Percentiles rank a stretch among this genome's conserved stretches.
phyloP scores from a whole-genome alignment of 1,284 basidiomycete species.

The Coriolopsis trogii region DNA sequence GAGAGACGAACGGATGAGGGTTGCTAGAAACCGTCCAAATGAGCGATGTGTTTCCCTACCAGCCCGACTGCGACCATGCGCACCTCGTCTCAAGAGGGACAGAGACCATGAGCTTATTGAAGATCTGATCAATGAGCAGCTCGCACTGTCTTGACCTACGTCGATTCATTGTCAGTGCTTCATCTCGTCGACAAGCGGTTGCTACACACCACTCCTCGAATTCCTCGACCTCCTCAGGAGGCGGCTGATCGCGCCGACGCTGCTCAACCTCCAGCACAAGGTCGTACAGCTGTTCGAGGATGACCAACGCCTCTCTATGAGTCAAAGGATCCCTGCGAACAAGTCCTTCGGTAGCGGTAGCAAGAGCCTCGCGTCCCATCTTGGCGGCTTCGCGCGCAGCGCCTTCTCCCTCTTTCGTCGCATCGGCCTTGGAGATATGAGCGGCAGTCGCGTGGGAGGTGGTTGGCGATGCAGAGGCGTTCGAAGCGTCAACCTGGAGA shows the following conservation, averaged over 20 bases:
- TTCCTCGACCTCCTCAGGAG: constrained; percentile 59
- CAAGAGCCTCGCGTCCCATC: constrained; percentile 68
- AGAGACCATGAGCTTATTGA: constrained; percentile 84
- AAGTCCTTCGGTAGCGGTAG: constrained; percentile 54
- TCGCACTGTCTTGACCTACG: constrained; percentile 48
- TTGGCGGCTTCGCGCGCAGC: constrained; percentile 74
- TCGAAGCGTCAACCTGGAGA: constrained; percentile 76
- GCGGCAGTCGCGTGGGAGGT: constrained; percentile 54
- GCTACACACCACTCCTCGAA: constrained; percentile 51
- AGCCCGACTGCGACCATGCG: not conserved
- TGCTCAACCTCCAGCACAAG: constrained; percentile 87
- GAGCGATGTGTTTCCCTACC: constrained; percentile 3
- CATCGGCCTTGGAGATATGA: constrained; percentile 61
- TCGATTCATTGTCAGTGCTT: not conserved
- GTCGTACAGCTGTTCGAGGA: constrained; percentile 89
- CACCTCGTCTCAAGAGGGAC: constrained; percentile 91
- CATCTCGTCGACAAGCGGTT: not conserved
- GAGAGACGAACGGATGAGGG: constrained; percentile 96
- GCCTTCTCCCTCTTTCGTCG: constrained; percentile 45
- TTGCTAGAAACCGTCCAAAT: constrained; percentile 50
- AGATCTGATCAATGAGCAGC: constrained; percentile 72
- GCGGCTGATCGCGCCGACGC: constrained; percentile 78
- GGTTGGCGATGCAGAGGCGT: constrained; percentile 51
- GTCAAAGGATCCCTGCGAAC: constrained; percentile 75
- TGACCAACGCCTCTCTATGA: constrained; percentile 76